Conservation (phyloP, 495 filamentous ascomycete species). For the Saxophila tyrrhenica region DNA sequence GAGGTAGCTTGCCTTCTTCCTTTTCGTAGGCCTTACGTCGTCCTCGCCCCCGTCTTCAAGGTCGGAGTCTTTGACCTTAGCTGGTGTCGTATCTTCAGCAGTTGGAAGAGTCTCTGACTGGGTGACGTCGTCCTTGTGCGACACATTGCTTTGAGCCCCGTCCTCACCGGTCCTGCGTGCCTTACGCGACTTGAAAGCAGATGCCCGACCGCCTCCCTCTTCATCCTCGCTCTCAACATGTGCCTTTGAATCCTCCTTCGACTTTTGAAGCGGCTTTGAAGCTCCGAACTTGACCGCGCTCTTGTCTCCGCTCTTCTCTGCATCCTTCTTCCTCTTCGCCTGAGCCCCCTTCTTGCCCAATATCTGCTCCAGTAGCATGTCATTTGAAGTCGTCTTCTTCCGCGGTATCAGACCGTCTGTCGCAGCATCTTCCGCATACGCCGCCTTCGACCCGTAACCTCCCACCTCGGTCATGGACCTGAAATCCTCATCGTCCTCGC, state of each 20-base stretch:
- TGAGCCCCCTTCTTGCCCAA: conserved; percentile 33
- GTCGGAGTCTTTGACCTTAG: not conserved
- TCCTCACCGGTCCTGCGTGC: not conserved
- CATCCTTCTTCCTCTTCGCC: conserved; percentile 13
- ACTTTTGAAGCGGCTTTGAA: conserved; percentile 18
- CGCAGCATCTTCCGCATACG: conserved; percentile 15
- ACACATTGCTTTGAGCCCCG: not conserved
- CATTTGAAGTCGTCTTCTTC: conserved; percentile 32
- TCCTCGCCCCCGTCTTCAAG: not conserved
- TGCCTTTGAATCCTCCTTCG: conserved; percentile 8
- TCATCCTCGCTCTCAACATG: conserved; percentile 23
- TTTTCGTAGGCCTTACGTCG: not conserved
- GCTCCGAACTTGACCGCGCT: conserved; percentile 10
- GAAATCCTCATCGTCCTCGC: conserved; percentile 32
- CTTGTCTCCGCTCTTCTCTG: not conserved
- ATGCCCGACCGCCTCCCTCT: conserved; percentile 25
- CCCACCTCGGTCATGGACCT: not conserved
- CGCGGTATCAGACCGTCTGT: conserved; percentile 34
- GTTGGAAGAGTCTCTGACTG: not conserved
- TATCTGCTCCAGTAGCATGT: conserved; percentile 33
- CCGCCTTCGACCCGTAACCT: conserved; percentile 1
- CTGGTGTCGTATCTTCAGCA: not conserved
- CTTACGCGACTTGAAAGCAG: conserved; percentile 26
- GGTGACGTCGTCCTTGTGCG: not conserved
- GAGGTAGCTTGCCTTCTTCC: conserved; percentile 25